A percentile compares a stretch with the other conserved stretches of the same genome.
phyloP scores from a whole-genome alignment of 2,329 filamentous ascomycete genomes.

The Ophiocordyceps camponoti-rufipedis region DNA sequence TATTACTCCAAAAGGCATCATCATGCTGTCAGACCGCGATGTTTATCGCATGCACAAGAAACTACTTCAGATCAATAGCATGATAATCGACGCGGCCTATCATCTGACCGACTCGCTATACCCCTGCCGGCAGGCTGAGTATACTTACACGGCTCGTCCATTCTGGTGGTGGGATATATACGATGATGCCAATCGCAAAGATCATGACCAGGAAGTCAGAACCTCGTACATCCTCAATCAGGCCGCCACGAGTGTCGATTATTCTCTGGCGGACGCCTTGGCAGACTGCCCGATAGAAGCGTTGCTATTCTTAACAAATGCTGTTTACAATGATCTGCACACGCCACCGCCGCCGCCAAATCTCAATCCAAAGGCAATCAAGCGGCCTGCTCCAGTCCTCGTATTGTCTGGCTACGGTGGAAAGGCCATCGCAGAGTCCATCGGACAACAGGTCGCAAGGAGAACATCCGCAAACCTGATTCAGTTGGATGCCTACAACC shows the following conservation, averaged over 20 bases:
- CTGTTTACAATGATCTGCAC: slow-evolving; percentile 12
- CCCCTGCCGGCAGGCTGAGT: slow-evolving; percentile 14
- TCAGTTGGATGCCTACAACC: slow-evolving; percentile 47
- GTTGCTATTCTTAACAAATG: slow-evolving; percentile 12
- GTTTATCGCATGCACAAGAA: slow-evolving; percentile 4
- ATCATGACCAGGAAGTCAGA: slow-evolving; percentile 10
- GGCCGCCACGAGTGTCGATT: slow-evolving; percentile 13
- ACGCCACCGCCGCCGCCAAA: slow-evolving; percentile 7
- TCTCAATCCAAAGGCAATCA: slow-evolving; percentile 14
- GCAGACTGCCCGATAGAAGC: slow-evolving; percentile 15
- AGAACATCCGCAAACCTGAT: slow-evolving; percentile 47
- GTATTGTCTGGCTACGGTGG: slow-evolving; percentile 20
- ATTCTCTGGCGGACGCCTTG: slow-evolving; percentile 16
- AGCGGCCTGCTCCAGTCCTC: slow-evolving; percentile 19
- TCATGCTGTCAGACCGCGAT: background rate
- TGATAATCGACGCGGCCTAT: slow-evolving; percentile 19
- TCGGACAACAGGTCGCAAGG: slow-evolving; percentile 46
- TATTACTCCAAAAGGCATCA: background rate
- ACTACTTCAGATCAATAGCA: slow-evolving; percentile 11
- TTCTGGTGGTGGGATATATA: slow-evolving; percentile 23
- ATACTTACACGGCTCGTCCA: slow-evolving; percentile 15
- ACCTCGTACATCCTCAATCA: slow-evolving; percentile 10
- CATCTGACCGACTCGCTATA: slow-evolving; percentile 16
- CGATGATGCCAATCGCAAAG: slow-evolving; percentile 14
- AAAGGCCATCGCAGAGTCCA: slow-evolving; percentile 17